Base-by-base conservation (phyloP, 1,284 basidiomycete species). In the Ceratobasidium sp. region DNA sequence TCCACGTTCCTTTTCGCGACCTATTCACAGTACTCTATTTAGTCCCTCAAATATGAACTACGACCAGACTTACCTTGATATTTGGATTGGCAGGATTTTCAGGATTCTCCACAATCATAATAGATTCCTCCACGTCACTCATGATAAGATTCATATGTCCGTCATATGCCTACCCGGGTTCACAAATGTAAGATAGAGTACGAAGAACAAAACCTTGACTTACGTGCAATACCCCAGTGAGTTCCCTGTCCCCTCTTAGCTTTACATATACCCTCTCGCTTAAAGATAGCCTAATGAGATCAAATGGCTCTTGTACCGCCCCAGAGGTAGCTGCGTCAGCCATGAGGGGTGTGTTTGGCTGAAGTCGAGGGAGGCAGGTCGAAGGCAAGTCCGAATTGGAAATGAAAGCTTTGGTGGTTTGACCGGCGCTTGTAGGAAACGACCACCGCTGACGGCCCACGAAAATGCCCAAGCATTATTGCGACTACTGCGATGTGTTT, bases 61-160 rank as follows among this genome's bases (percentile, higher is more conserved):
- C 7, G 17, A 48, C n/a, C 2, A 26, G 1, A 48, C 61, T 68
- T 26, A 68, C 74, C 74, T 77, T 77, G 52, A 77, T 67, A 46
- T 77, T 68, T 3, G 74, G 64, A 46, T 68, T 61, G 17, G 40
- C 71, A n/a, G 56, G 74, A 59, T 94, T 92, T 13, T 84, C 80
- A 15, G 78, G 59, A 54, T 78, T 87, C 81, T 98, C 96, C 17
- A 98, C 95, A 79, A 96, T 89, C 90, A 96, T 94, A 82, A 98
- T 96, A 3, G 94, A 95, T 86, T 99, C 98, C 84, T 99, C 97
- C 10, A 99, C 98, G 83, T 98, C 95, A 80, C 94, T 97, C 80
- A 99, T 89, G 80, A 99, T 98, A 82, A 99, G 88, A 85, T 99
- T 99, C 97, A 99, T 99, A 86, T 99, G 98, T 33, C 97, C 97